These are phyloP conservation scores for Geotrichum fermentans DNA, from an alignment of 1,139 yeast species.

Conservation along the genomic window DNA sequence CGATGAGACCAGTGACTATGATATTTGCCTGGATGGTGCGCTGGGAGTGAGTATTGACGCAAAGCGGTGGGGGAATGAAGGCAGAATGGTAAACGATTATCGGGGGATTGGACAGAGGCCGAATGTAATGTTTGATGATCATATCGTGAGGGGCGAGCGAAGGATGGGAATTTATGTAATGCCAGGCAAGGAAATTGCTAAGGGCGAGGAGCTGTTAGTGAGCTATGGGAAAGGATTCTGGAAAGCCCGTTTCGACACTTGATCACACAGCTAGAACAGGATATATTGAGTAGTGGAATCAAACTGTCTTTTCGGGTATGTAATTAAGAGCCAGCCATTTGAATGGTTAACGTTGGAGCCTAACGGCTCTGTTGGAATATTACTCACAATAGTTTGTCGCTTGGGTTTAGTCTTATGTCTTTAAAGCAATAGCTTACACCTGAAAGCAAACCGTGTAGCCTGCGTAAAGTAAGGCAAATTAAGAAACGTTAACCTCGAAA, in stretches of 20 bases:
- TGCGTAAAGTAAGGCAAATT: too few relatives aligned
- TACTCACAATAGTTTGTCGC: too few relatives aligned
- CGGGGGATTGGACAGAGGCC: conserved; percentile 29
- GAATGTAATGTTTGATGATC: conserved; percentile 30
- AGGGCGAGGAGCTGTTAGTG: conserved; percentile 30
- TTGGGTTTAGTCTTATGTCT: too few relatives aligned
- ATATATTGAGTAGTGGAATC: too few relatives aligned
- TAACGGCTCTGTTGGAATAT: too few relatives aligned
- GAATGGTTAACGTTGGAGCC: too few relatives aligned
- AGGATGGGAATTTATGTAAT: conserved; percentile 28
- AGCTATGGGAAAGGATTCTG: conserved; percentile 33
- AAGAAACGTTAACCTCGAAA: too few relatives aligned
- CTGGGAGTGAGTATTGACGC: conserved; percentile 31
- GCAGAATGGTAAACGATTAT: conserved; percentile 33
- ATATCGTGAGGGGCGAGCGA: conserved; percentile 25
- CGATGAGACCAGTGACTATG: conserved; percentile 30
- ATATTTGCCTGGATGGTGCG: conserved; percentile 26
- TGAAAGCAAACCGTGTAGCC: too few relatives aligned
- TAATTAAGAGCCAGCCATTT: background rate
- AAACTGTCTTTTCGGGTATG: too few relatives aligned
- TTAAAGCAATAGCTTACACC: too few relatives aligned
- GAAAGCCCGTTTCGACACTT: conserved; percentile 21
- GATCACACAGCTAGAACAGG: too few relatives aligned
- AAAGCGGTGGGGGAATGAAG: conserved; percentile 29
- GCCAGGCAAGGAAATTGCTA: conserved; percentile 21